Base-by-base conservation (phyloP, 2,329 filamentous ascomycete species). In the Capronia americana region DNA sequence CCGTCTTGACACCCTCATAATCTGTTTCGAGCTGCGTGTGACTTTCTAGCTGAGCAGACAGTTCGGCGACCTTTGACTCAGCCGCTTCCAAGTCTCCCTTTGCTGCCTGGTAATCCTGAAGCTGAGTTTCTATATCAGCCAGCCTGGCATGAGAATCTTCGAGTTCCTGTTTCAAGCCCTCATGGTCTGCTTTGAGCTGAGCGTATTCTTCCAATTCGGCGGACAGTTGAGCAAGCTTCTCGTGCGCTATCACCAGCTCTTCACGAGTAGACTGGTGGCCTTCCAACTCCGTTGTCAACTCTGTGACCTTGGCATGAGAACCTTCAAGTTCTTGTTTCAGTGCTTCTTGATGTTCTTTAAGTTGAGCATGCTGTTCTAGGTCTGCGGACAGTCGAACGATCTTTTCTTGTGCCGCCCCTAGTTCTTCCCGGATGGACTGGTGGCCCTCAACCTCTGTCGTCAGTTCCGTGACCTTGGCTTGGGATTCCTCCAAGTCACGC, bases 51-150 rank as follows among this genome's bases (percentile, higher is more conserved):
- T 38, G 41, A 17, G 55, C 32, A 6, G 64, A 66, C 12, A 68
- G 66, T 44, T 69, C 62, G 5, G 59, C 51, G 28, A 69, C 58
- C 38, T 65, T n/a, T 1, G 38, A 32, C 34, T 62, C 51, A 44
- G 66, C 63, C 10, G 61, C 41, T 28, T 57, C 61, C 6, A 68
- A 44, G 20, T 48, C 57, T 4, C 61, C 55, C 50, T 65, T 63
- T 28, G 30, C 44, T 23, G 53, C 24, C 6, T 26, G 17, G 38
- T 48, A 20, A 26, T 63, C 62, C 58, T 67, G 54, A 11, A 70
- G 30, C 17, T 67, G 41, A 26, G 46, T 48, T 24, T 32, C 32
- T 17, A 69, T 24, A 28, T 70, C 61, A 3, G 64, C 44, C 23
- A 67, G 24, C 28, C 62, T 62, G 23, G 64, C 66, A 44, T 67